These are phyloP conservation scores for Ceriops decandra DNA, from an alignment of 345 rosid species.

Conservation along the genomic window DNA sequence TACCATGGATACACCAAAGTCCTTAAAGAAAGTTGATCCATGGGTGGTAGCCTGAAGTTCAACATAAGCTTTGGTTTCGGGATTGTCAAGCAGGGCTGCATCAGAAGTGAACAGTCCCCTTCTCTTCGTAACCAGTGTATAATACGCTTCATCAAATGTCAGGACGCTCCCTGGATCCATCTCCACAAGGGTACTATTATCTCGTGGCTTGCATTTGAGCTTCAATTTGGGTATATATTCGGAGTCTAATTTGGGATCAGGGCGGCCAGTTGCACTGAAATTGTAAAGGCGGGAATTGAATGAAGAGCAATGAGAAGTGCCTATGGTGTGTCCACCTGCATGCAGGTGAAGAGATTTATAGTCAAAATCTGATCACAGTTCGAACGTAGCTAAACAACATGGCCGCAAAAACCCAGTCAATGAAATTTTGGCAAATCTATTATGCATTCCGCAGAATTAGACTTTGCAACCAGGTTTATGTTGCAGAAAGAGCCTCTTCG, in stretches of 20 bases:
- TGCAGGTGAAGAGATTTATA: neutral
- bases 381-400: no score
- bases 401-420: no score
- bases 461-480: no score
- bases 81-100: constrained; percentile 50
- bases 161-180: constrained; percentile 70
- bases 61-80: constrained; percentile 45
- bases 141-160: constrained; percentile 57
- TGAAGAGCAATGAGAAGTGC: constrained; percentile 56
- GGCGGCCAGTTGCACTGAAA: constrained; percentile 57
- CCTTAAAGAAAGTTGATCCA: constrained; percentile 44
- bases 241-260: constrained; percentile 50
- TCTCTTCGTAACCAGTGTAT: constrained; percentile 42
- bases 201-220: constrained; percentile 42
- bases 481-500: no score
- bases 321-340: constrained; percentile 64
- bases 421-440: no score
- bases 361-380: no score
- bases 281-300: constrained; percentile 54
- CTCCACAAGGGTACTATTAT: constrained; percentile 45
- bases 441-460: no score
- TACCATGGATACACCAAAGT: constrained; percentile 65
- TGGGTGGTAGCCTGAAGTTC: constrained; percentile 15
- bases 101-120: constrained; percentile 65
- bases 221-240: constrained; percentile 29